Conservation (phyloP, 345 rosid genomes). For the Citrus trifoliata region DNA sequence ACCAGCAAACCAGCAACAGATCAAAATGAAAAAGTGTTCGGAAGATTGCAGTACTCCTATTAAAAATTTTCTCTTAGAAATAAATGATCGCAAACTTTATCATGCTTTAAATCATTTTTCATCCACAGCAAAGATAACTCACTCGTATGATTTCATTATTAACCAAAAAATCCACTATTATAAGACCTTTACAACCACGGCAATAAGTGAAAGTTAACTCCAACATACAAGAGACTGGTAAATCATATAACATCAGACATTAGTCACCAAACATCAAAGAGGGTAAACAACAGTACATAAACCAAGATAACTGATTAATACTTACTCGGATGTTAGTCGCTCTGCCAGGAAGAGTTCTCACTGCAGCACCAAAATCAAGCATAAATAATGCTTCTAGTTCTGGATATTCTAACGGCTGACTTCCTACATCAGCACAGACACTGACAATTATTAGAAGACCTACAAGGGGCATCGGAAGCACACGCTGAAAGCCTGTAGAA, state of each 20-base stretch:
- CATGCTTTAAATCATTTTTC: background rate
- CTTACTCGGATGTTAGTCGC: conserved; percentile 84
- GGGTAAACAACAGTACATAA: background rate
- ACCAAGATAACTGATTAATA: background rate
- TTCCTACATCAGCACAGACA: conserved; percentile 47
- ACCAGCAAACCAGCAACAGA: no score
- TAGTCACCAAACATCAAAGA: background rate
- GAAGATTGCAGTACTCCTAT: background rate
- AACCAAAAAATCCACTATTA: no score
- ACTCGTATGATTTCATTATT: background rate
- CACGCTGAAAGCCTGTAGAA: conserved; percentile 83
- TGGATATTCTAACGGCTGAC: no score
- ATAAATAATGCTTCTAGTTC: conserved; percentile 32
- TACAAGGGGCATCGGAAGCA: conserved; percentile 90
- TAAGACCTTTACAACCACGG: background rate
- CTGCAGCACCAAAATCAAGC: conserved; percentile 77
- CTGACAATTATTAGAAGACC: conserved; percentile 79
- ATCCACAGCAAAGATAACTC: background rate
- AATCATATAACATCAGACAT: background rate
- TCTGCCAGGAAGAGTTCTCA: conserved; percentile 86
- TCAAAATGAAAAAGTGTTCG: background rate
- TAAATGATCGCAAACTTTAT: background rate
- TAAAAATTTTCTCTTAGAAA: background rate
- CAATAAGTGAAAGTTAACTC: background rate
- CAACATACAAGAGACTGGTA: background rate